Evolutionary conservation across 1,139 yeast species (phyloP).

Genomic region (Candida neerlandica): DNA sequence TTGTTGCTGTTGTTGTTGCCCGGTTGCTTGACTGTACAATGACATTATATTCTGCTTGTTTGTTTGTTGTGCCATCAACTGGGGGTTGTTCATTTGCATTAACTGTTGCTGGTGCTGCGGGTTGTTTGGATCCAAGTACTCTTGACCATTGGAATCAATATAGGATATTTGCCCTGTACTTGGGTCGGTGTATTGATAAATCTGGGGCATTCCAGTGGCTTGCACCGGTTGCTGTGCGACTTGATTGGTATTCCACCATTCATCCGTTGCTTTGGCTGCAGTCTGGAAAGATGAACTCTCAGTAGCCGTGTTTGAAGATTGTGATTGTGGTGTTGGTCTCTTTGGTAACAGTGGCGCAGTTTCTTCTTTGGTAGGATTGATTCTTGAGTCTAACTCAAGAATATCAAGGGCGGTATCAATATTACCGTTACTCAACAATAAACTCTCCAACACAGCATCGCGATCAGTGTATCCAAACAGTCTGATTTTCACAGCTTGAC

Average conservation of each 20-base stretch:
- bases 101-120: slow-evolving; percentile 55
- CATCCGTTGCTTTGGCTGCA: slow-evolving; percentile 20
- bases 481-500: slow-evolving; percentile 40
- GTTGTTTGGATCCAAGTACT: slow-evolving; percentile 57
- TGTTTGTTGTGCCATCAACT: slow-evolving; percentile 46
- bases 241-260: slow-evolving; percentile 28
- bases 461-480: slow-evolving; percentile 50
- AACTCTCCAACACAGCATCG: slow-evolving; percentile 53
- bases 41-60: slow-evolving; percentile 45
- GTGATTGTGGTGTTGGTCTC: slow-evolving; percentile 32
- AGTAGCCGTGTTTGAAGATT: not conserved
- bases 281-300: slow-evolving; percentile 6
- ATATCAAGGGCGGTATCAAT: slow-evolving; percentile 51
- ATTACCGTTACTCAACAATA: slow-evolving; percentile 49
- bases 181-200: slow-evolving; percentile 66
- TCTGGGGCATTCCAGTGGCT: slow-evolving; percentile 33
- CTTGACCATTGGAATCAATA: slow-evolving; percentile 61
- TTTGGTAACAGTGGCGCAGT: slow-evolving; percentile 50
- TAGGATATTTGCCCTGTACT: slow-evolving; percentile 61
- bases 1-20: slow-evolving; percentile 24
- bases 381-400: slow-evolving; percentile 41
- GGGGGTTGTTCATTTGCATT: slow-evolving; percentile 47
- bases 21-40: slow-evolving; percentile 42
- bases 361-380: slow-evolving; percentile 41
- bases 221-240: slow-evolving; percentile 12